phyloP scores from a whole-genome alignment of 1,284 basidiomycete species.

The Trametes versicolor region DNA sequence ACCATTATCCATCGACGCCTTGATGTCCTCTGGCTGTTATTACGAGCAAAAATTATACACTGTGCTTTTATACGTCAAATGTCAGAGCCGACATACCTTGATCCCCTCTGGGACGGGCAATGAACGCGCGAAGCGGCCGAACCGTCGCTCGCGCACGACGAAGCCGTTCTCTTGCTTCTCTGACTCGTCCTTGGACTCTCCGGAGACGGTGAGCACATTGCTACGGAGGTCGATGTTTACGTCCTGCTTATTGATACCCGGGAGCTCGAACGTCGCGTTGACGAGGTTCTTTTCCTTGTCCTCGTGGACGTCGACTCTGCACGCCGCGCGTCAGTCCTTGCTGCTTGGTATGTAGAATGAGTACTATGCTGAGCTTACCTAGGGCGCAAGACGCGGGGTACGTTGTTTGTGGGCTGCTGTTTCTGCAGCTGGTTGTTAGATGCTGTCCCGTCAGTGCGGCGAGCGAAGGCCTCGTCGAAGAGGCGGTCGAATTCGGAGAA shows the following conservation, averaged over 20 bases:
- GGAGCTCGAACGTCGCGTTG: constrained; percentile 59
- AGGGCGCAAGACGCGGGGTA: constrained; percentile 30
- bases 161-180: constrained; percentile 55
- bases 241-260: constrained; percentile 54
- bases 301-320: constrained; percentile 60
- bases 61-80: neutral
- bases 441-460: constrained; percentile 14
- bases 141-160: constrained; percentile 59
- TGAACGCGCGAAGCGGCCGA: constrained; percentile 57
- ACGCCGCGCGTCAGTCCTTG: neutral
- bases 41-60: constrained; percentile 5
- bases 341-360: too few relatives aligned
- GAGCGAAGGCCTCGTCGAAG: constrained; percentile 29
- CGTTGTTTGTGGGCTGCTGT: constrained; percentile 21
- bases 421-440: constrained; percentile 23
- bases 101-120: constrained; percentile 57
- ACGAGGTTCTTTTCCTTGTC: constrained; percentile 51
- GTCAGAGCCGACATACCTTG: constrained; percentile 49
- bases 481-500: constrained; percentile 29
- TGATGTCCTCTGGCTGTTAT: constrained; percentile 49
- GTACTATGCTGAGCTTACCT: constrained; percentile 15
- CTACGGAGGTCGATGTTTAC: constrained; percentile 53
- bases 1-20: constrained; percentile 53
- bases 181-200: constrained; percentile 48
- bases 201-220: constrained; percentile 56